Evolutionary conservation across 257 asterid genomes (phyloP).

Genomic region (Perilla frutescens): DNA sequence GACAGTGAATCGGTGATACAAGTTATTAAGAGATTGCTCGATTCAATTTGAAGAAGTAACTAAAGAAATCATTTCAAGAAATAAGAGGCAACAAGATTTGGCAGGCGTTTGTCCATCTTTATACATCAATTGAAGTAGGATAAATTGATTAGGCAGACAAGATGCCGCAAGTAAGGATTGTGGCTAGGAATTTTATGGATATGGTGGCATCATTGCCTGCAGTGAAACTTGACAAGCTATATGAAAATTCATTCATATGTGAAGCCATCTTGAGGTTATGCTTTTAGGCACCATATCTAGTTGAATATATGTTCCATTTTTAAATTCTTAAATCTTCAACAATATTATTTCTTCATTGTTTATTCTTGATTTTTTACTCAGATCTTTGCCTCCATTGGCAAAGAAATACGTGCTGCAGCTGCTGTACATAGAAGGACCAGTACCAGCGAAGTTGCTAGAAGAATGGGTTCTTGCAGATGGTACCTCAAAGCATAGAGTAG

Average conservation of each 20-base stretch:
- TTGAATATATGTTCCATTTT: not conserved
- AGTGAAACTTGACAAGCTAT: constrained; percentile 87
- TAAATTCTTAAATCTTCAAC: not conserved
- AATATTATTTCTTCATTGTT: not conserved
- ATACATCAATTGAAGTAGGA: too few species aligned
- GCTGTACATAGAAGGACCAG: constrained; percentile 69
- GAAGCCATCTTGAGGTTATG: constrained; percentile 91
- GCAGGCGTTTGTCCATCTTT: too few species aligned
- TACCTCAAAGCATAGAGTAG: constrained; percentile 81
- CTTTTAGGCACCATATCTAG: constrained; percentile 11
- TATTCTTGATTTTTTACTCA: constrained; percentile 36
- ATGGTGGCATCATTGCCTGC: constrained; percentile 99
- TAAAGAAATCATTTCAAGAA: too few species aligned
- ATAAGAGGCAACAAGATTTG: too few species aligned
- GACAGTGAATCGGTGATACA: too few species aligned
- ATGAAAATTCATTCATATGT: constrained; percentile 86
- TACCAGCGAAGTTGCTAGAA: constrained; percentile 71
- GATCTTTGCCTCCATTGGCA: constrained; percentile 94
- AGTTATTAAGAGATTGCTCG: too few species aligned
- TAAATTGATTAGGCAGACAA: constrained; percentile 28
- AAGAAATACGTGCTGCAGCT: constrained; percentile 89
- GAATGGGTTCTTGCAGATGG: constrained; percentile 96
- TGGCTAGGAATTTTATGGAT: constrained; percentile 95
- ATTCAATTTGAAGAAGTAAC: too few species aligned
- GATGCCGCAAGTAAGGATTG: constrained; percentile 96